Conservation (phyloP, 2,329 filamentous ascomycete species). For the Fusarium agapanthi region DNA sequence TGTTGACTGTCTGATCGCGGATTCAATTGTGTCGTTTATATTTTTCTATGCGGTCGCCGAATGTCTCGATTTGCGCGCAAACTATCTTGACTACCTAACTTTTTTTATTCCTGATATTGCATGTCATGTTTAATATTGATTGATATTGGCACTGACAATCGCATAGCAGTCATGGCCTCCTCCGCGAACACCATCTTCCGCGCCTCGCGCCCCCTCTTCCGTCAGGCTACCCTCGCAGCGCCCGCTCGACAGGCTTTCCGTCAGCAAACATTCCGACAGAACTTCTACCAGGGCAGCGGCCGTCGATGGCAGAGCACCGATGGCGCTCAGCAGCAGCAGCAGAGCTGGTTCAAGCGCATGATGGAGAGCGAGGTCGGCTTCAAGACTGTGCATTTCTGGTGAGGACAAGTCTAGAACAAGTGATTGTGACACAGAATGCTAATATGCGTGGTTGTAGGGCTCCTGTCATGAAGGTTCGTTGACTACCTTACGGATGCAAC, state of each 20-base stretch:
- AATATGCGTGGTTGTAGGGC: slow-evolving; percentile 66
- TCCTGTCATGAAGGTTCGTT: slow-evolving; percentile 81
- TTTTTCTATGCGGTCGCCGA: not conserved
- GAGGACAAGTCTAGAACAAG: not conserved
- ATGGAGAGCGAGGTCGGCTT: slow-evolving; percentile 83
- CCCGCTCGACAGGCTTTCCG: slow-evolving; percentile 66
- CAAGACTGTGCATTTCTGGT: slow-evolving; percentile 99
- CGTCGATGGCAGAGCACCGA: slow-evolving; percentile 76
- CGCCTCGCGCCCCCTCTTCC: slow-evolving; percentile 65
- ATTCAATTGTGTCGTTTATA: slow-evolving; percentile 2
- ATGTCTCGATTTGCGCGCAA: not conserved
- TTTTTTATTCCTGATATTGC: not conserved
- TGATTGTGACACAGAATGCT: slow-evolving; percentile 19
- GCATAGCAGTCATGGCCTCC: slow-evolving; percentile 52
- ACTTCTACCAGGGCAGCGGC: slow-evolving; percentile 51
- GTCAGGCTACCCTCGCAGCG: slow-evolving; percentile 61
- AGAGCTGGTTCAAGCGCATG: slow-evolving; percentile 75
- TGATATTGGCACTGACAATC: slow-evolving; percentile 11
- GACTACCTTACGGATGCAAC: not conserved
- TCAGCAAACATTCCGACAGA: slow-evolving; percentile 52
- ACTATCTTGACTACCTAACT: not conserved
- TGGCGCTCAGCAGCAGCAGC: slow-evolving; percentile 54
- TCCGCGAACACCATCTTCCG: slow-evolving; percentile 61
- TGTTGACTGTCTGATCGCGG: not conserved
- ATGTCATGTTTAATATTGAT: not conserved